These are phyloP conservation scores for Picochlorum sp. DNA, from an alignment of 139 green algal species.

Conservation along the genomic window DNA sequence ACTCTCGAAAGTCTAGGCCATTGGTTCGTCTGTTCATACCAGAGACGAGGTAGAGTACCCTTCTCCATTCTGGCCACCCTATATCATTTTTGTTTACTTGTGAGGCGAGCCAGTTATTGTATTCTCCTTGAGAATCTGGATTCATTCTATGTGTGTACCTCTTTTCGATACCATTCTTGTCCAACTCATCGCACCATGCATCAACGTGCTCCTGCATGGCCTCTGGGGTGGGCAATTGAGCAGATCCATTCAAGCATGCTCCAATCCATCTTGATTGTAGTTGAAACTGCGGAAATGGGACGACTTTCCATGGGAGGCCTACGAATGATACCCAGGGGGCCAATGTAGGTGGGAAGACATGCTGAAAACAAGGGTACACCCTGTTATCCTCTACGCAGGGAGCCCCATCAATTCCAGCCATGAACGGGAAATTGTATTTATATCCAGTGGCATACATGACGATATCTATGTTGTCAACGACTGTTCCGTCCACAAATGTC, in stretches of 20 bases:
- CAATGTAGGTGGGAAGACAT: constrained; percentile 43
- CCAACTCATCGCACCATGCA: constrained; percentile 2
- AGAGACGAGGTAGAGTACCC: constrained; percentile 21
- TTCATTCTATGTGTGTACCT: constrained; percentile 35
- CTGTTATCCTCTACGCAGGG: constrained; percentile 34
- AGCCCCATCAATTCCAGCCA: constrained; percentile 13
- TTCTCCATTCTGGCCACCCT: constrained; percentile 22
- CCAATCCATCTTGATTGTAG: constrained; percentile 43
- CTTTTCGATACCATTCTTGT: neutral
- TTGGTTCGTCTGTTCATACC: constrained; percentile 9
- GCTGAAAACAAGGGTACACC: constrained; percentile 51
- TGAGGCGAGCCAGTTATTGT: constrained; percentile 33
- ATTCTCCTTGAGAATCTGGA: constrained; percentile 32
- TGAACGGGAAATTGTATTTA: constrained; percentile 54
- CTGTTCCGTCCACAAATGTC: constrained; percentile 31
- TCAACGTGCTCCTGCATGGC: constrained; percentile 22
- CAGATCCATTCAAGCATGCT: constrained; percentile 27
- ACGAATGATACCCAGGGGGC: constrained; percentile 58
- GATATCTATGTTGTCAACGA: constrained; percentile 27
- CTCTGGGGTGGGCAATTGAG: constrained; percentile 8
- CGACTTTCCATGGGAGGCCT: constrained; percentile 51
- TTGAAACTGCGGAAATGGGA: constrained; percentile 53
- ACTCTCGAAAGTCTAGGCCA: constrained; percentile 3
- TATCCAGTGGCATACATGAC: constrained; percentile 52
- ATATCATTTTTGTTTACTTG: neutral